Percentiles rank a stretch among this genome's conserved stretches.
Conservation (phyloP, 805 yeast genomes). For the Wickerhamomyces strasburgensis region DNA sequence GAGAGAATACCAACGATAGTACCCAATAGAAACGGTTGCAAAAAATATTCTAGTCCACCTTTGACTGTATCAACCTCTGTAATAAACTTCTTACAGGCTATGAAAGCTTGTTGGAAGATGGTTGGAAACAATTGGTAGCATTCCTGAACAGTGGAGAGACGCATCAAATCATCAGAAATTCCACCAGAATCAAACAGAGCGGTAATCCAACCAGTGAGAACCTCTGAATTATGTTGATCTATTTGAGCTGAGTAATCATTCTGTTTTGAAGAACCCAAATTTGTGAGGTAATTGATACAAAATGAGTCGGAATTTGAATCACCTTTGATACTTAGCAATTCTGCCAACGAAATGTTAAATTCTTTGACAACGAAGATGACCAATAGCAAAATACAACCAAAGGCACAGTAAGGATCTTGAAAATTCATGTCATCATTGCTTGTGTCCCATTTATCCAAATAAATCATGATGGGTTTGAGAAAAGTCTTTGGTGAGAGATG, state of each 20-base stretch:
- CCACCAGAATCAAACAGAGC: constrained; percentile 83
- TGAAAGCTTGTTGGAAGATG: constrained; percentile 66
- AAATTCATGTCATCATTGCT: constrained; percentile 46
- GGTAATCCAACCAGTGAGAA: constrained; percentile 67
- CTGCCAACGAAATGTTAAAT: constrained; percentile 30
- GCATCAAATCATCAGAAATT: constrained; percentile 76
- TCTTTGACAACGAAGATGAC: constrained; percentile 35
- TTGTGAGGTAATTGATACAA: constrained; percentile 25
- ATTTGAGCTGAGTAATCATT: constrained; percentile 22
- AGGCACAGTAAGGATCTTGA: constrained; percentile 65
- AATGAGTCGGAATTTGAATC: constrained; percentile 25
- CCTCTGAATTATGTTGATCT: constrained; percentile 22
- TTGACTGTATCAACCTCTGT: constrained; percentile 56
- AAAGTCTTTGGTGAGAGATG: constrained; percentile 40
- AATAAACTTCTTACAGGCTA: constrained; percentile 50
- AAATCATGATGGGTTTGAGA: constrained; percentile 41
- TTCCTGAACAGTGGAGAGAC: constrained; percentile 60
- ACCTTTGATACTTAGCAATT: constrained; percentile 22
- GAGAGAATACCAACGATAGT: constrained; percentile 50
- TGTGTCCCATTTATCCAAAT: constrained; percentile 42
- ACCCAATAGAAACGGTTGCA: constrained; percentile 69
- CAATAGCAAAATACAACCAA: constrained; percentile 55
- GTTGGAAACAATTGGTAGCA: constrained; percentile 66
- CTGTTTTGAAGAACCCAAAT: constrained; percentile 25
- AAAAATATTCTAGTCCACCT: constrained; percentile 82